Evolutionary conservation across 2,329 filamentous ascomycete species (phyloP).

Genomic region (Aspergillus thermomutatus): DNA sequence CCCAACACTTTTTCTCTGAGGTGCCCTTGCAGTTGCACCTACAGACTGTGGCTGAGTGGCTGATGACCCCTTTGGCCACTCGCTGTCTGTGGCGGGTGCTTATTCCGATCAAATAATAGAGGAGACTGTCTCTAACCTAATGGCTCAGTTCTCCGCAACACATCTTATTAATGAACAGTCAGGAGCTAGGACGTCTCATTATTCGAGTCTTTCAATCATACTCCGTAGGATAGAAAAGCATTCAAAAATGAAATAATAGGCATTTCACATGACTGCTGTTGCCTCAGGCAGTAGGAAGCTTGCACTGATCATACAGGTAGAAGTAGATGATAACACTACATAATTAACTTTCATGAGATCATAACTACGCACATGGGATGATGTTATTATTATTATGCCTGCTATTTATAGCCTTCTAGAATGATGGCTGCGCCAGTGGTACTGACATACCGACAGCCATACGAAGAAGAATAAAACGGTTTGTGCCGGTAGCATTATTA

Average conservation of each 20-base stretch:
- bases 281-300: background rate
- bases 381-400: background rate
- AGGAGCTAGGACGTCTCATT: background rate
- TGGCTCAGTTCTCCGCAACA: background rate
- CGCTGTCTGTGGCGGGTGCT: background rate
- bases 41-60: slow-evolving; percentile 11
- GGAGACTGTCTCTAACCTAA: no score
- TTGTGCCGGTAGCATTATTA: no score
- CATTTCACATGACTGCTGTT: background rate
- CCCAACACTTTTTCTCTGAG: slow-evolving; percentile 30
- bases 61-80: background rate
- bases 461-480: no score
- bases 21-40: slow-evolving; percentile 10
- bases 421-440: background rate
- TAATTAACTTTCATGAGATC: background rate
- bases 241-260: background rate
- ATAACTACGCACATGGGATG: background rate
- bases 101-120: background rate
- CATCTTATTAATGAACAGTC: background rate
- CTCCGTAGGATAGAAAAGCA: background rate
- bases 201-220: background rate
- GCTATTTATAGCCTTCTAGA: background rate
- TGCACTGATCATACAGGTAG: no score
- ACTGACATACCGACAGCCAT: no score
- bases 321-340: no score